Evolutionary conservation across 345 rosid genomes (phyloP).

Genomic region (Salix viminalis): DNA sequence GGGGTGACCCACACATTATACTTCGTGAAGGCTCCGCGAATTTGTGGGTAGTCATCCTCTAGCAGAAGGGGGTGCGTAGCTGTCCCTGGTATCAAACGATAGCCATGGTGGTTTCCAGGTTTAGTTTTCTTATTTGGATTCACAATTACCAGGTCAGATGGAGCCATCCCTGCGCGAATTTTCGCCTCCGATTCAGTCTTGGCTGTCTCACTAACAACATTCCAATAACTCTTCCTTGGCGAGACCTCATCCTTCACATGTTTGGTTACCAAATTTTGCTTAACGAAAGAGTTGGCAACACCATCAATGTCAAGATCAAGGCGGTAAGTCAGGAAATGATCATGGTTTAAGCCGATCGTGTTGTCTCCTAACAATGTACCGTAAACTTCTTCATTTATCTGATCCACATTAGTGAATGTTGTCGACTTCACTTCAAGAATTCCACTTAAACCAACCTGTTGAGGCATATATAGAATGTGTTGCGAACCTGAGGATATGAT

Average conservation of each 20-base stretch:
- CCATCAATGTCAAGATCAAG: conserved; percentile 60
- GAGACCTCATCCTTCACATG: conserved; percentile 7
- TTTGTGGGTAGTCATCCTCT: conserved; percentile 41
- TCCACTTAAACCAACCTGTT: conserved; percentile 52
- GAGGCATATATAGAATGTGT: background rate
- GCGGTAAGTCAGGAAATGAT: conserved; percentile 47
- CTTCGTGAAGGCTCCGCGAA: conserved; percentile 45
- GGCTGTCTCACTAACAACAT: conserved; percentile 31
- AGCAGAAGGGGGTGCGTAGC: conserved; percentile 18
- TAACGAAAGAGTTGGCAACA: conserved; percentile 36
- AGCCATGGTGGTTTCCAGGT: conserved; percentile 40
- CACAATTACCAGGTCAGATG: conserved; percentile 32
- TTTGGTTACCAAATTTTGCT: conserved; percentile 34
- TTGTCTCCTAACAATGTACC: conserved; percentile 47
- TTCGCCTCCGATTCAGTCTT: conserved; percentile 43
- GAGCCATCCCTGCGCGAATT: conserved; percentile 22
- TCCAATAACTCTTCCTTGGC: conserved; percentile 59
- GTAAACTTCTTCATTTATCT: conserved; percentile 33
- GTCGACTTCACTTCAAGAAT: conserved; percentile 39
- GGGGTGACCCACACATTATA: conserved; percentile 57
- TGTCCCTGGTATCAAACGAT: conserved; percentile 38
- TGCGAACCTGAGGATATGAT: no score
- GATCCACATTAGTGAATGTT: conserved; percentile 19
- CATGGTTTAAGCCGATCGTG: conserved; percentile 41
- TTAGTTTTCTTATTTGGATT: conserved; percentile 46